These are phyloP conservation scores for Thuja plicata DNA, from an alignment of 83 land plant species.

Conservation along the genomic window DNA sequence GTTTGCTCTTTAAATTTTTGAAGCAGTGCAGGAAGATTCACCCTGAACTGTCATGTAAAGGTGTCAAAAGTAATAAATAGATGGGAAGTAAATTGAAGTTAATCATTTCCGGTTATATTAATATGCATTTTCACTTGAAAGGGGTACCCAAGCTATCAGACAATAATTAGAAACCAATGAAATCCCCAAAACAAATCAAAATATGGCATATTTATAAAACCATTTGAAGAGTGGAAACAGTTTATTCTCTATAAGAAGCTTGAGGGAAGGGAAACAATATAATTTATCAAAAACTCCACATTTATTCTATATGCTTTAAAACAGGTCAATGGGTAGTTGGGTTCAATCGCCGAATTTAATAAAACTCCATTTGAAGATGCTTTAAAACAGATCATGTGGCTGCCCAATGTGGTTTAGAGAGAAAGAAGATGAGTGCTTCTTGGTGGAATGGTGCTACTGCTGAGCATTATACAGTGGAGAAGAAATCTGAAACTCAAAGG, in stretches of 20 bases:
- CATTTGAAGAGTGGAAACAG: neutral
- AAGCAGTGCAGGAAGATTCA: neutral
- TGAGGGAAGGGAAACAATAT: too few relatives aligned
- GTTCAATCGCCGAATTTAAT: too few relatives aligned
- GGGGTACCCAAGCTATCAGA: neutral
- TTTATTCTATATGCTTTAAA: neutral
- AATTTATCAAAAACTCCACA: neutral
- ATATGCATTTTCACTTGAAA: neutral
- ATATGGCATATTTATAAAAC: too few relatives aligned
- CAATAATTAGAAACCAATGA: neutral
- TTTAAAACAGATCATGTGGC: too few relatives aligned
- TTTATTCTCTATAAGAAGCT: neutral
- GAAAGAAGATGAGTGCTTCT: too few relatives aligned
- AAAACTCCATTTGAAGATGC: too few relatives aligned
- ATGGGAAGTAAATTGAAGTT: neutral
- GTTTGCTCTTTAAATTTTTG: neutral
- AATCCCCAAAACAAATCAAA: neutral
- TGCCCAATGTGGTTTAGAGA: too few relatives aligned
- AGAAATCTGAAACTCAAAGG: too few relatives aligned
- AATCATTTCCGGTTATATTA: neutral
- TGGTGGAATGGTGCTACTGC: too few relatives aligned
- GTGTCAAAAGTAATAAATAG: neutral
- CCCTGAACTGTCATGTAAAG: neutral
- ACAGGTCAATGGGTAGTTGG: too few relatives aligned
- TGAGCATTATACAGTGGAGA: too few relatives aligned